These are phyloP conservation scores for Blastobotrys muscicola DNA, from an alignment of 805 yeast species.

Conservation along the genomic window DNA sequence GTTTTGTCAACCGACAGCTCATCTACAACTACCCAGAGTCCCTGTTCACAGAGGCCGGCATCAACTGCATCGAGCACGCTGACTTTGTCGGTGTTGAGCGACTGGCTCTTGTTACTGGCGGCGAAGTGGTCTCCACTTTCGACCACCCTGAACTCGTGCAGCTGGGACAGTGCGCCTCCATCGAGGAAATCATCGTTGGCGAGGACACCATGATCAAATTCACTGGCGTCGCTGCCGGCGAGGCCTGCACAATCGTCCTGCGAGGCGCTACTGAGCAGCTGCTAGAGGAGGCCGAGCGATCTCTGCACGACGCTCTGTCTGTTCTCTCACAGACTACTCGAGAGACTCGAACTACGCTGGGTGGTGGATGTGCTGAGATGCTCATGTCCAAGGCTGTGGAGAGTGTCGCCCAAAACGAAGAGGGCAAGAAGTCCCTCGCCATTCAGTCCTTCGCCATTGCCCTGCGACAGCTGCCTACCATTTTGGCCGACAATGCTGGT, in stretches of 20 bases:
- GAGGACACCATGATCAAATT: conserved; percentile 86
- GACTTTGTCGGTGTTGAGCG: conserved; percentile 98
- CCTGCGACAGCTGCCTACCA: conserved; percentile 87
- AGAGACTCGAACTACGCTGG: conserved; percentile 84
- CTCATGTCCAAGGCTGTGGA: conserved; percentile 96
- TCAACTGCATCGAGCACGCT: conserved; percentile 94
- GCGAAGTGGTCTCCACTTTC: conserved; percentile 94
- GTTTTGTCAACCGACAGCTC: conserved; percentile 91
- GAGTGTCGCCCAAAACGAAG: conserved; percentile 79
- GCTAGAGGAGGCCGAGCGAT: conserved; percentile 93
- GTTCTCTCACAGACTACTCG: conserved; percentile 91
- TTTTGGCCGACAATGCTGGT: conserved; percentile 95
- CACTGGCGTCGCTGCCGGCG: conserved; percentile 91
- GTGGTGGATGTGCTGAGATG: conserved; percentile 95
- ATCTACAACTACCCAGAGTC: conserved; percentile 98
- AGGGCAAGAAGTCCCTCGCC: conserved; percentile 90
- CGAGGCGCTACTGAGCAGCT: conserved; percentile 98
- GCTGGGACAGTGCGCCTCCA: conserved; percentile 78
- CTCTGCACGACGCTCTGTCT: conserved; percentile 91
- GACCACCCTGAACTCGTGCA: conserved; percentile 82
- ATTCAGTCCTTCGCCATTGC: conserved; percentile 93
- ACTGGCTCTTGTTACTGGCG: conserved; percentile 93
- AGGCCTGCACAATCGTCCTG: conserved; percentile 90
- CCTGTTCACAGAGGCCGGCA: conserved; percentile 74
- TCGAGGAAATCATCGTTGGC: conserved; percentile 90